Conservation (phyloP, 202 grass and related monocot genomes). For the Zoysia matrella region DNA sequence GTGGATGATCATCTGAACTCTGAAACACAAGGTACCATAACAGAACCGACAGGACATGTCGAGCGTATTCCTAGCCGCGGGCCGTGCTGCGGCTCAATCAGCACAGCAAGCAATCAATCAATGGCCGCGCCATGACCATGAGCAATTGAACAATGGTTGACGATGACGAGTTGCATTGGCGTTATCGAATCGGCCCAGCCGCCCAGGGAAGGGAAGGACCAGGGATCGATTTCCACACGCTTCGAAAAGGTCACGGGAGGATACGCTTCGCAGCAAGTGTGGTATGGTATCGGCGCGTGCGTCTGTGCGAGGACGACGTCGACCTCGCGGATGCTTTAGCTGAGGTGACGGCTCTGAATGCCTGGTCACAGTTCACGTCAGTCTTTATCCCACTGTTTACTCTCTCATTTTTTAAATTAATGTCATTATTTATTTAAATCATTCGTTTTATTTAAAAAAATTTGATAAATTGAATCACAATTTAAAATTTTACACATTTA, state of each 20-base stretch:
- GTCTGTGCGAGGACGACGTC: background rate
- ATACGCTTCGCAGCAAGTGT: background rate
- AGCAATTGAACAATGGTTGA: background rate
- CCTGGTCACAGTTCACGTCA: background rate
- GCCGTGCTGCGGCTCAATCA: background rate
- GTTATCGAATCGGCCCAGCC: background rate
- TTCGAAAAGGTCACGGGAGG: background rate
- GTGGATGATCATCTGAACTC: background rate
- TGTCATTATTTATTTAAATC: no score
- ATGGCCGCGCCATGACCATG: background rate
- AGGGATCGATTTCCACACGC: background rate
- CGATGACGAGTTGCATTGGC: background rate
- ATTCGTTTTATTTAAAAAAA: no score
- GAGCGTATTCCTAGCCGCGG: no score
- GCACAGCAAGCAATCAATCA: background rate
- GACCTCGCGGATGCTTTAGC: background rate
- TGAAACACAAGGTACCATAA: background rate
- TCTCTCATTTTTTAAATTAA: no score
- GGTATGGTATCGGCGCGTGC: background rate
- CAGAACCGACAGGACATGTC: no score
- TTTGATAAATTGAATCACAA: no score
- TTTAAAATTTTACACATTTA: no score
- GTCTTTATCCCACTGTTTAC: background rate
- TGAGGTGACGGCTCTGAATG: conserved; percentile 10
- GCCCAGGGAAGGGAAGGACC: background rate